phyloP scores from a whole-genome alignment of 768 basidiomycete genomes.

The Cystofilobasidium bisporidii region DNA sequence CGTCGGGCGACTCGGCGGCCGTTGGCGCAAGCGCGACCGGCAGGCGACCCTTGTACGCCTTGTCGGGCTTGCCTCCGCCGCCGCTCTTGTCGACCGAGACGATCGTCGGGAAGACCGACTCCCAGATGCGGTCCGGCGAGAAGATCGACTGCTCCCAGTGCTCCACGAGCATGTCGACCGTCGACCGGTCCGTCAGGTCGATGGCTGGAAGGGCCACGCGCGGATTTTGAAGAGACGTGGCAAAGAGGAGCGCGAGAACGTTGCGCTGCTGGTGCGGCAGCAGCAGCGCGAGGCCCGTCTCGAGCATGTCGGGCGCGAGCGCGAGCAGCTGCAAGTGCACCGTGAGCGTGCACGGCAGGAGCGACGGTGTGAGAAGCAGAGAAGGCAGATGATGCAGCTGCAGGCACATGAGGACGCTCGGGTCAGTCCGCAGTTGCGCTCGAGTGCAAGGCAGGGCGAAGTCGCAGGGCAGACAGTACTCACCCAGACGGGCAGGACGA shows the following conservation, averaged over 20 bases:
- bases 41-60: conserved; percentile 11
- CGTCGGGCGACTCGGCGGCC: conserved; percentile 2
- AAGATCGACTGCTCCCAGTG: conserved; percentile 5
- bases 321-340: conserved; percentile 55
- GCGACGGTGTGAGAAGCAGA: conserved; percentile 59
- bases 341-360: conserved; percentile 48
- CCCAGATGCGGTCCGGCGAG: conserved; percentile 31
- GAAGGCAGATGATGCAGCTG: conserved; percentile 81
- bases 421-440: neutral
- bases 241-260: conserved; percentile 39
- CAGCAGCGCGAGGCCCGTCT: conserved; percentile 50
- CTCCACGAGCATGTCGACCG: conserved; percentile 28
- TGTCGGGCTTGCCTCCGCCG: conserved; percentile 27
- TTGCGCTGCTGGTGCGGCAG: conserved; percentile 43
- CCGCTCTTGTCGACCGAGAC: conserved; percentile 29
- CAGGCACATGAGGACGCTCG: neutral
- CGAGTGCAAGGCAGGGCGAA: neutral
- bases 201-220: neutral
- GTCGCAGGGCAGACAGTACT: conserved; percentile 38
- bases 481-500: conserved; percentile 70
- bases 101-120: conserved; percentile 39
- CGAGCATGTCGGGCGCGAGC: conserved; percentile 58
- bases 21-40: neutral
- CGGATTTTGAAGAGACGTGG: conserved; percentile 38
- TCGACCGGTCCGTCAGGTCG: conserved; percentile 9